phyloP scores from a whole-genome alignment of 2,329 filamentous ascomycete genomes.

The Didymosphaeria variabile region DNA sequence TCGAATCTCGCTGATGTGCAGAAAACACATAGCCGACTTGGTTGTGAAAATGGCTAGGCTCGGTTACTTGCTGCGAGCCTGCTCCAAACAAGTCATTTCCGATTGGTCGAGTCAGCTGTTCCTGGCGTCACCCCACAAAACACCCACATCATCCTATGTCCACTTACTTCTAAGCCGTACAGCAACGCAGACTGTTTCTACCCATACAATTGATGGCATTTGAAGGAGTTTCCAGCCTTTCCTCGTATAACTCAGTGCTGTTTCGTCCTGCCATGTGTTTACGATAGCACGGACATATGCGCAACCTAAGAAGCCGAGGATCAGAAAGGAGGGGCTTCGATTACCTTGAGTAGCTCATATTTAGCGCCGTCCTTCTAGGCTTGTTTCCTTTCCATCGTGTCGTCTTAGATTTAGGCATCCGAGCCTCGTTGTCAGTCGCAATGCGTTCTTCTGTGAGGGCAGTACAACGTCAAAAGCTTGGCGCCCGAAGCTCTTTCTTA shows the following conservation, averaged over 20 bases:
- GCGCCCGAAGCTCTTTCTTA: conserved; percentile 18
- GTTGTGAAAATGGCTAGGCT: background rate
- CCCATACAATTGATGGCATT: background rate
- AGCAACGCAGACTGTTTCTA: background rate
- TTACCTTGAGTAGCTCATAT: conserved; percentile 16
- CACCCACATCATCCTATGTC: background rate
- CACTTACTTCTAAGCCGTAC: conserved; percentile 6
- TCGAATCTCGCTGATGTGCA: background rate
- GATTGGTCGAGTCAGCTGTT: conserved; percentile 23
- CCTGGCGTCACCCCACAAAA: conserved; percentile 2
- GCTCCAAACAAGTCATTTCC: conserved; percentile 11
- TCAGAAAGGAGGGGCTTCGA: conserved; percentile 29
- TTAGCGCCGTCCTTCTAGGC: conserved; percentile 25
- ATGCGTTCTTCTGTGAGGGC: conserved; percentile 40
- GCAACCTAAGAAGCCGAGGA: conserved; percentile 30
- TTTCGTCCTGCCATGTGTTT: background rate
- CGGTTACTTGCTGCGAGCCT: background rate
- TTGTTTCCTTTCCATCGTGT: conserved; percentile 13
- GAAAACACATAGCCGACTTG: background rate
- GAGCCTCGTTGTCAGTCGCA: conserved; percentile 5
- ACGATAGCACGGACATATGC: background rate
- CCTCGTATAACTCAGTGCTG: background rate
- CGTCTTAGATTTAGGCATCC: conserved; percentile 3
- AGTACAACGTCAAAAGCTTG: conserved; percentile 28
- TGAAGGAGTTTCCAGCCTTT: background rate